These are phyloP conservation scores for Melocanna baccifera DNA, from an alignment of 176 grass and related monocot genomes.

Conservation along the genomic window DNA sequence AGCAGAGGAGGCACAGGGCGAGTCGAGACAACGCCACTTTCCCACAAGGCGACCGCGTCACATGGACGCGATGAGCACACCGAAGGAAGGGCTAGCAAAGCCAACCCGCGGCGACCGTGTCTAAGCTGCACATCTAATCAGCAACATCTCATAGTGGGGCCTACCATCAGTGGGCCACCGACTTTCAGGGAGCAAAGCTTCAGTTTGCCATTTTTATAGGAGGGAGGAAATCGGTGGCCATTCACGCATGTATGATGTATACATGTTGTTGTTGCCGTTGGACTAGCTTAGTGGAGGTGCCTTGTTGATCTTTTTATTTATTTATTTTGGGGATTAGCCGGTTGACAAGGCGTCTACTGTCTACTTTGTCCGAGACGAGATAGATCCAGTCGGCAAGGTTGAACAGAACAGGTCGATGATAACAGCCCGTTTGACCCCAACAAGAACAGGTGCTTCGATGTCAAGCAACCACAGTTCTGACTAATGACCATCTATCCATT, in stretches of 20 bases:
- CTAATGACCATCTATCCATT: background rate
- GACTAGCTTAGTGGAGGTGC: background rate
- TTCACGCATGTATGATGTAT: background rate
- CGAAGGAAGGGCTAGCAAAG: background rate
- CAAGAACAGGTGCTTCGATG: background rate
- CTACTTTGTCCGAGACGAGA: background rate
- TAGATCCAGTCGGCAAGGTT: conserved; percentile 18
- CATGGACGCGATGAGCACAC: background rate
- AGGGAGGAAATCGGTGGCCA: background rate
- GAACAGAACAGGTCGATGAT: conserved; percentile 26
- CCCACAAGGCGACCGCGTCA: no score
- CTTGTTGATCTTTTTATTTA: background rate
- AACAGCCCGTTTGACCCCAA: conserved; percentile 23
- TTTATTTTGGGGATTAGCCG: background rate
- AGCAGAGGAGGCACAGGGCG: background rate
- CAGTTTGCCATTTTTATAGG: background rate
- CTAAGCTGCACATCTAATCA: conserved; percentile 7
- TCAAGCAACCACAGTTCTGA: conserved; percentile 1
- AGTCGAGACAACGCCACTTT: no score
- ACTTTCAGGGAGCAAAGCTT: background rate
- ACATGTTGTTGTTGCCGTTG: background rate
- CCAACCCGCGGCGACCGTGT: background rate
- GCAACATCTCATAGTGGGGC: conserved; percentile 15
- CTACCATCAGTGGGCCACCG: background rate
- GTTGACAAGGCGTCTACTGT: background rate